Evolutionary conservation across 1,284 basidiomycete species (phyloP).

Genomic region (Boletus smithii): DNA sequence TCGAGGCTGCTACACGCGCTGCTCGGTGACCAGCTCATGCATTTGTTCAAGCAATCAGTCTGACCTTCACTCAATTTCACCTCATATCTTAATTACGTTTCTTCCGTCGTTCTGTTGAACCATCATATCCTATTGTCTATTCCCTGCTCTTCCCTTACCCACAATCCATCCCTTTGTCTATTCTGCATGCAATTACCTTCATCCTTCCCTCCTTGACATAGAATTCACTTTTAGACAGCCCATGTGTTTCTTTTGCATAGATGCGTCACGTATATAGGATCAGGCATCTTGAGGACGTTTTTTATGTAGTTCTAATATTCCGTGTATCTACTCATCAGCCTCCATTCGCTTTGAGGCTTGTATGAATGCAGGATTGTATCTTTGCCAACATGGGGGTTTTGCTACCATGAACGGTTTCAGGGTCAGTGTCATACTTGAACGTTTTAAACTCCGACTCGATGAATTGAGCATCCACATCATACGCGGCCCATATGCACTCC

Average conservation of each 20-base stretch:
- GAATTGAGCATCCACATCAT: too few species aligned
- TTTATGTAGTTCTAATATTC: conserved; percentile 36
- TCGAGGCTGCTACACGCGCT: conserved; percentile 33
- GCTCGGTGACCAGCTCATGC: conserved; percentile 18
- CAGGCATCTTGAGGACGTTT: conserved; percentile 38
- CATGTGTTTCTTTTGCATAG: conserved; percentile 23
- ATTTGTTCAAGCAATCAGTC: background rate
- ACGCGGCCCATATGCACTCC: conserved; percentile 15
- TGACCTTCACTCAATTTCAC: background rate
- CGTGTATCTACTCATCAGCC: conserved; percentile 27
- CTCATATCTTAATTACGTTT: conserved; percentile 11
- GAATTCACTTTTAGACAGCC: conserved; percentile 22
- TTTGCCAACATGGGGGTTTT: too few species aligned
- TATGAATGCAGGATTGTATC: conserved; percentile 22
- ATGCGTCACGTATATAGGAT: conserved; percentile 35
- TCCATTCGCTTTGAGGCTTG: conserved; percentile 13
- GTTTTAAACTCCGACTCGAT: conserved; percentile 20
- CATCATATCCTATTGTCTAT: conserved; percentile 21
- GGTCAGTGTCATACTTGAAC: too few species aligned
- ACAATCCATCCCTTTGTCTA: conserved; percentile 7
- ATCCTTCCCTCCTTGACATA: conserved; percentile 18
- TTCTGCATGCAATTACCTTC: conserved; percentile 16
- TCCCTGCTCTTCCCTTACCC: conserved; percentile 1
- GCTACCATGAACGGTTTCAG: too few species aligned
- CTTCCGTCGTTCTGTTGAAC: conserved; percentile 6